These are phyloP conservation scores for Moniliophthora roreri DNA, from an alignment of 1,284 basidiomycete genomes.

Conservation along the genomic window DNA sequence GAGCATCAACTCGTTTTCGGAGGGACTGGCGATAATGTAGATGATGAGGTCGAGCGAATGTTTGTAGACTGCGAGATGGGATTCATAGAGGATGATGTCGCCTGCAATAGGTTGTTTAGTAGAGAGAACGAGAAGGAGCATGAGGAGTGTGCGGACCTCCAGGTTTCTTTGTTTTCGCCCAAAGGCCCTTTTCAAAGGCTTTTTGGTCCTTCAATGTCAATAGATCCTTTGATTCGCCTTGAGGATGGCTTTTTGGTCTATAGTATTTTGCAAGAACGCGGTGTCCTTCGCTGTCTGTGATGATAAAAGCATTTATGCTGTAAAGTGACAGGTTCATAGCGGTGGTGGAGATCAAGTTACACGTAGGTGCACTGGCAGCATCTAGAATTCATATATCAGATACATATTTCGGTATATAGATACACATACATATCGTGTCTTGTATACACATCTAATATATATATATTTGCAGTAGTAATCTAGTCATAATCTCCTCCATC, in stretches of 20 bases:
- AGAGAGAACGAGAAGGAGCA: neutral
- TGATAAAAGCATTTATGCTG: slow-evolving; percentile 83
- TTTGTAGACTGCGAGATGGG: slow-evolving; percentile 91
- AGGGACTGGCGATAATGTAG: slow-evolving; percentile 88
- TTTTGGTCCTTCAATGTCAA: slow-evolving; percentile 89
- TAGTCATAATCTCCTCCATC: slow-evolving; percentile 30
- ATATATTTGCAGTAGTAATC: no score
- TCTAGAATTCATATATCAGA: no score
- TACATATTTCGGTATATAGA: no score
- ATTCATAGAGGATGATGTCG: slow-evolving; percentile 93
- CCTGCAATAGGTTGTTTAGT: slow-evolving; percentile 43
- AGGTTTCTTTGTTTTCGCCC: slow-evolving; percentile 92
- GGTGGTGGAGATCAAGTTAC: no score
- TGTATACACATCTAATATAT: no score
- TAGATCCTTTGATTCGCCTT: slow-evolving; percentile 64
- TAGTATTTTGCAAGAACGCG: slow-evolving; percentile 97
- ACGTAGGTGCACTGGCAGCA: no score
- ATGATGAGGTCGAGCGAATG: slow-evolving; percentile 94
- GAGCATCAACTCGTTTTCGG: slow-evolving; percentile 97
- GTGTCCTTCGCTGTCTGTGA: slow-evolving; percentile 93
- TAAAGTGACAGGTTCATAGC: slow-evolving; percentile 83
- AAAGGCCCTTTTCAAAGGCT: slow-evolving; percentile 93
- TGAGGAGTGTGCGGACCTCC: slow-evolving; percentile 55
- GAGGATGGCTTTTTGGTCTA: slow-evolving; percentile 67
- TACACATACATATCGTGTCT: no score